Base-by-base conservation (phyloP, 148 eudicot genomes). In the Arbutus unedo region DNA sequence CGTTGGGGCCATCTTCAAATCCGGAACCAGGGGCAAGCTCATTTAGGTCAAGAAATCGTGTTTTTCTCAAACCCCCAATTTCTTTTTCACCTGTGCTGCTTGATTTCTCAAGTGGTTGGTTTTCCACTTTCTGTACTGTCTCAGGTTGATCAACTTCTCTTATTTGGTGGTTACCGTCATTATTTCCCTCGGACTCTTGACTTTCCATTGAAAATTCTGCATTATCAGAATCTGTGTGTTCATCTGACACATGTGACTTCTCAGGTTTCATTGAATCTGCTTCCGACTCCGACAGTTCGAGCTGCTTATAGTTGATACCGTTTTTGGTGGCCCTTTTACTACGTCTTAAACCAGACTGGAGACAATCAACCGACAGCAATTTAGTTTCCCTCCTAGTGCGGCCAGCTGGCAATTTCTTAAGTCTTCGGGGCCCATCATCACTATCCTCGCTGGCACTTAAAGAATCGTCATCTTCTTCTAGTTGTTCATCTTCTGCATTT, bases 21-120 rank as follows among this genome's bases (percentile, higher is more conserved):
- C 93, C 91, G 54, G 93, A 79, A 81, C 92, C 94, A 0, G 98
- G 95, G 82, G 98, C 96, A 64, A 92, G 87, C 84, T 92, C 95
- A 86, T 92, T 92, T 8, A 91, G 91, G 87, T 95, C 98, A 84
- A 91, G 98, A 91, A 93, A 92, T 47, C 90, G 88, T 60, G 92
- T 86, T 74, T 83, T 84, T 57, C 81, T 85, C 43, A 60, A 87
- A 77, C 86, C 87, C 38, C 85, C 87, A 10, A 43, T 78, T n/a
- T 88, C 90, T 74, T 92, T 91, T 75, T 85, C 88, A 45, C 79
- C 85, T 66, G 87, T 85, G 82, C 88, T 84, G 60, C 84, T 86
- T 45, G 83, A 77, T 82, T 88, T 76, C 73, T 82, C 87, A 8
- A 67, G 79, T 1, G 79, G 66, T 78, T 85, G 84, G 49, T 53